Evolutionary conservation across 768 basidiomycete species (phyloP).

Genomic region (Leccinellum rugosiceps): DNA sequence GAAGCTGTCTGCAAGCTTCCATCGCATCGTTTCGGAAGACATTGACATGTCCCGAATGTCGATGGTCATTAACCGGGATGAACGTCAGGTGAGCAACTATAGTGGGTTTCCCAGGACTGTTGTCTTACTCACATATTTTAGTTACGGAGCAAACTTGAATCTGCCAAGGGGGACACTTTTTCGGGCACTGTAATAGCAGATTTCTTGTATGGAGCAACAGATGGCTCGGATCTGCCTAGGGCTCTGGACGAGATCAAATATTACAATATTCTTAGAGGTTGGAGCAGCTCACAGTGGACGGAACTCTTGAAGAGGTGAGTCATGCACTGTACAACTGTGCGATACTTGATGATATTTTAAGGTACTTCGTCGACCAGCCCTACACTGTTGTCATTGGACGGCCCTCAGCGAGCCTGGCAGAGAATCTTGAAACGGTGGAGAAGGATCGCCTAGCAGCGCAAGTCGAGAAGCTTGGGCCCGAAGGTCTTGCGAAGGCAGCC

Average conservation of each 20-base stretch:
- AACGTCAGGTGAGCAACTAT: constrained; percentile 62
- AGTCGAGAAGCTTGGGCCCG: constrained; percentile 66
- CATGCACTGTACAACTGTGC: constrained; percentile 1
- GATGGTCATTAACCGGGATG: constrained; percentile 82
- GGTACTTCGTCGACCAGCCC: constrained; percentile 75
- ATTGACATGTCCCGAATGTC: constrained; percentile 90
- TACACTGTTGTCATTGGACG: constrained; percentile 79
- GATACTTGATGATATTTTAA: constrained; percentile 31
- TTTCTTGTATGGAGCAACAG: constrained; percentile 79
- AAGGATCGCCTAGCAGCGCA: constrained; percentile 73
- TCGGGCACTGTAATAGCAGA: constrained; percentile 73
- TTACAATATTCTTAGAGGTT: constrained; percentile 62
- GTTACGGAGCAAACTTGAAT: constrained; percentile 83
- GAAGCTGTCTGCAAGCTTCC: constrained; percentile 65
- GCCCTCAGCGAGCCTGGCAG: constrained; percentile 82
- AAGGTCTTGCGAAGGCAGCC: constrained; percentile 71
- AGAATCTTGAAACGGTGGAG: constrained; percentile 77
- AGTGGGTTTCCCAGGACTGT: neutral
- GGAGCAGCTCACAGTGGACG: constrained; percentile 77
- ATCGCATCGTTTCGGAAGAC: constrained; percentile 66
- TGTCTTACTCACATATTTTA: constrained; percentile 26
- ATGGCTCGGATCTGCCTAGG: constrained; percentile 73
- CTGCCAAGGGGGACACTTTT: constrained; percentile 78
- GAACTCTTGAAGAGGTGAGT: constrained; percentile 69
- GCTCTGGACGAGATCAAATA: constrained; percentile 78